Base-by-base conservation (phyloP, 805 yeast genomes). In the Ogataea salicorniae region DNA sequence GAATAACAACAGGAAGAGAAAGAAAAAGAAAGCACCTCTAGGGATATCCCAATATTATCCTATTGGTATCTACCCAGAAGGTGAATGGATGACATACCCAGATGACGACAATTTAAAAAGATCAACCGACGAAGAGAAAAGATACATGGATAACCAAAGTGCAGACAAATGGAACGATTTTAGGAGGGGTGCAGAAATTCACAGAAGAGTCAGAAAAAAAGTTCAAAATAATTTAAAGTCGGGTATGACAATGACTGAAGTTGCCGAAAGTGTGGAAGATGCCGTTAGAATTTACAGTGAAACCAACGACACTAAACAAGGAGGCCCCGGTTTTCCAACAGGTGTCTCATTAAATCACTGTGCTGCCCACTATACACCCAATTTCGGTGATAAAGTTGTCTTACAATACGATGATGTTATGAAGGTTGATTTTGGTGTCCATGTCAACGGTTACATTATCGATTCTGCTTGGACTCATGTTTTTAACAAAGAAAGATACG, bases 341-440 rank as follows among this genome's bases (percentile, higher is more conserved):
- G 99, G 99, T 49, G 77, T 94, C 37, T 88, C 96, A 1, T 68
- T 92, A 54, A 94, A 94, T 69, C 87, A 90, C 62, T 84, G 89
- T 62, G 99, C 99, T 23, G 99, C 99, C 0, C 99, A 94, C 66
- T 94, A 90, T 69, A 92, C 98, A 0, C 99, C 99, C 14, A 94
- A 94, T 69, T 84, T 92, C 5, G 96, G 96, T 13, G 99, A 94
- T 66, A 88, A 81, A 59, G 77, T 87, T 6, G 85, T 86, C 2
- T 72, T 94, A 56, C 73, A 77, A 51, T 80, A 89, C 59, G 95
- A 88, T 51, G 99, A 94, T 66, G 97, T 94, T 41, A 81, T 94
- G 88, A 94, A 94, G 71, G 92, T 94, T 37, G 99, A 94, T 65
- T 81, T 92, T 61, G 99, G 99, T 55, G 97, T 94, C 20, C 99